Conservation (phyloP, 345 rosid species). For the Salix caprea region DNA sequence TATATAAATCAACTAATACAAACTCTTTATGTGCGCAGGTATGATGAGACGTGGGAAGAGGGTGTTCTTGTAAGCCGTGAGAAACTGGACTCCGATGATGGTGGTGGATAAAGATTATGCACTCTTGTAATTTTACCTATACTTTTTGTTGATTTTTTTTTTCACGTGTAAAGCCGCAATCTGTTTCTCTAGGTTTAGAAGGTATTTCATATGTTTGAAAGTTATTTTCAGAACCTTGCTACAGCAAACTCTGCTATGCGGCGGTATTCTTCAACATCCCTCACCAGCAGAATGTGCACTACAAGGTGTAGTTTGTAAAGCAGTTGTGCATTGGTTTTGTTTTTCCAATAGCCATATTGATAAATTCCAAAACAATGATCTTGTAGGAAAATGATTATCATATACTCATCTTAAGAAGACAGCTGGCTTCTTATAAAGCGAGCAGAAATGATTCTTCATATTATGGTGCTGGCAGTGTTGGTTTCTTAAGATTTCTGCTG, state of each 20-base stretch:
- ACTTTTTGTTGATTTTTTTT: background rate
- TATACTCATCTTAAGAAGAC: background rate
- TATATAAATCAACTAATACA: background rate
- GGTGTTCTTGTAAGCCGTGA: conserved; percentile 57
- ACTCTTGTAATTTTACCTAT: background rate
- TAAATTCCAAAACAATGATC: too few species aligned
- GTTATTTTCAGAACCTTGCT: background rate
- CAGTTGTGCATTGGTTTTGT: background rate
- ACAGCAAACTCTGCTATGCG: background rate
- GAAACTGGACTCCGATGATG: conserved; percentile 40
- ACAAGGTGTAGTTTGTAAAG: background rate
- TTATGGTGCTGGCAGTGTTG: background rate
- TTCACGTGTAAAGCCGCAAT: background rate
- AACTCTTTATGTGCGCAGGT: conserved; percentile 32
- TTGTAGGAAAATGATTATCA: too few species aligned
- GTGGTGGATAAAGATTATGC: background rate
- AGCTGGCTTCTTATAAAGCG: background rate
- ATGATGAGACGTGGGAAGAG: conserved; percentile 67
- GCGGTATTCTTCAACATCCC: background rate
- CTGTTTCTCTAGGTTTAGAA: background rate
- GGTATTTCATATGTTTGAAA: background rate
- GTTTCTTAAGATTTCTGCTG: background rate
- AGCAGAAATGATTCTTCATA: too few species aligned
- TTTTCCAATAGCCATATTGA: too few species aligned
- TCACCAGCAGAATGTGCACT: background rate